Evolutionary conservation across 2,329 filamentous ascomycete species (phyloP), one percentile per base, ranked within the genome.

Genomic region (Plenodomus lindquistii): DNA sequence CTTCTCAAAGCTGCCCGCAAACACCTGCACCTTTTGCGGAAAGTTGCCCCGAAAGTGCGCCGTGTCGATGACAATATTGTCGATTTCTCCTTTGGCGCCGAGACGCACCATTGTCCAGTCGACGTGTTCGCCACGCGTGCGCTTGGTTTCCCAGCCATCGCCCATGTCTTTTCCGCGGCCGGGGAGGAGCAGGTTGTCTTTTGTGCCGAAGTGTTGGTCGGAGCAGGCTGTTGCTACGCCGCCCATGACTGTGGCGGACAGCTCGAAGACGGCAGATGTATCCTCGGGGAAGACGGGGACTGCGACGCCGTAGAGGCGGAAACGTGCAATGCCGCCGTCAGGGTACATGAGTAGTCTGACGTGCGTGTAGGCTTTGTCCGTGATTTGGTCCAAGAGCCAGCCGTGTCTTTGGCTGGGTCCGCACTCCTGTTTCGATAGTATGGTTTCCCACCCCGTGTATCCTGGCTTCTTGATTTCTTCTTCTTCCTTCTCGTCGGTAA

Each of bases 41-140:
- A 87, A 94, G 75, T 95, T 95, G 13, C 90, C 89, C 43, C 89
- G 75, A 71, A 92, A 95, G 72, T 89, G 88, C 36, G 88, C 88
- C 7, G 90, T 94, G 68, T 95, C 90, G 21, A 92, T 82, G 15
- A 92, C 74, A 46, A 92, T 76, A 59, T 80, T 84, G 63, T 85
- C 82, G 52, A 89, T 81, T 50, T 78, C 78, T 7, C 84, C 87
- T 4, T 82, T 79, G 0, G 83, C 82, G 19, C 88, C 89, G 17
- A 94, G 81, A 40, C 83, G 82, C 55, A 94, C 82, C 58, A 93
- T 84, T n/a, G 85, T 79, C 89, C 90, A 94, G 72, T 94, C 89
- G 17, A 88, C 75, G 71, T 94, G 89, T 70, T 83, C 85, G 42
- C 80, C 84, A 41, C 90, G 78, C 29, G 87, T 90, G 44, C 89